A percentile compares a stretch with the other conserved stretches of the same genome.
phyloP scores from a whole-genome alignment of 148 eudicot species.

The Fagopyrum esculentum region DNA sequence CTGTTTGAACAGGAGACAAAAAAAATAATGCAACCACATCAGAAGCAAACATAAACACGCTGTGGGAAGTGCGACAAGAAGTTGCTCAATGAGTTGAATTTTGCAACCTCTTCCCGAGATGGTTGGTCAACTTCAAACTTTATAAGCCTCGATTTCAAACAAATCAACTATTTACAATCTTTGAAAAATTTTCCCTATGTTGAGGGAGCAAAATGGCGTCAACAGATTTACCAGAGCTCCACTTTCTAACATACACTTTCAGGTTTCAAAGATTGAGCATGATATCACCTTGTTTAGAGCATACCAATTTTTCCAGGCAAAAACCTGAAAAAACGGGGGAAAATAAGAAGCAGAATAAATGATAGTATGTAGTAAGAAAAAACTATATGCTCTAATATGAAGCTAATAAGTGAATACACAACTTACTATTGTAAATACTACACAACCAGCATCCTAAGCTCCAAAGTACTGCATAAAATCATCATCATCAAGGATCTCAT shows the following conservation, averaged over 20 bases:
- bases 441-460: slow-evolving; percentile 28
- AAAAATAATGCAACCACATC: background rate
- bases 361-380: background rate
- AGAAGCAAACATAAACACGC: background rate
- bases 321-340: background rate
- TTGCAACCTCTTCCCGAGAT: slow-evolving; percentile 1
- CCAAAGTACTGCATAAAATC: slow-evolving; percentile 51
- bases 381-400: background rate
- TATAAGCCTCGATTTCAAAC: background rate
- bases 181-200: background rate
- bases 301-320: background rate
- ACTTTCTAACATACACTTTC: slow-evolving; percentile 2
- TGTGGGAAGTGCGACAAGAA: background rate
- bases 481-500: slow-evolving; percentile 39
- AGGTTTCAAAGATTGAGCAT: slow-evolving; percentile 8
- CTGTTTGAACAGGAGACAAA: background rate
- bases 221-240: background rate
- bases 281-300: slow-evolving; percentile 3
- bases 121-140: slow-evolving; percentile 7
- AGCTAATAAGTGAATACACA: background rate
- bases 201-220: background rate
- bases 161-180: slow-evolving; percentile 8
- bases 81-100: background rate
- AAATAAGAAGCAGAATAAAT: background rate
- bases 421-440: background rate